A percentile compares a stretch with the other conserved stretches of the same genome.
These are phyloP conservation scores for Lipomyces yamadae DNA, from an alignment of 805 yeast species.

Conservation along the genomic window DNA sequence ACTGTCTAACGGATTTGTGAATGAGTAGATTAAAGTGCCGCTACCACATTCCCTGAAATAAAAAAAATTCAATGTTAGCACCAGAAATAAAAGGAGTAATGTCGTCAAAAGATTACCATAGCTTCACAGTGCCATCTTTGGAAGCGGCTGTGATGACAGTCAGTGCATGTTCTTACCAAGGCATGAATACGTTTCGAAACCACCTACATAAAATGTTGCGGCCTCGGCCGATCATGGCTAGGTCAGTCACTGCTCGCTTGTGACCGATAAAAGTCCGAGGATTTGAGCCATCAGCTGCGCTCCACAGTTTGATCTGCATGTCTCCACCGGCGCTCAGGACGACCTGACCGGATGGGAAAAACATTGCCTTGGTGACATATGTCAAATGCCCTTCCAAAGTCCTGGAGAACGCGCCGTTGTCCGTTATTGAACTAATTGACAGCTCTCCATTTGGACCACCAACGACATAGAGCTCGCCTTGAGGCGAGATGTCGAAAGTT, in stretches of 20 bases:
- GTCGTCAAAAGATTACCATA: conserved; percentile 60
- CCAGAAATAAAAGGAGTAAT: background rate
- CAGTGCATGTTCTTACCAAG: background rate
- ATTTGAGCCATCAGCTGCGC: conserved; percentile 52
- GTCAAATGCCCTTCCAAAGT: conserved; percentile 55
- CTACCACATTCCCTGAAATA: conserved; percentile 51
- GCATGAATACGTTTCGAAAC: conserved; percentile 40
- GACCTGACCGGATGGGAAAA: conserved; percentile 72
- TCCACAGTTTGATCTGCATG: conserved; percentile 66
- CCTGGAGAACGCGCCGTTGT: conserved; percentile 24
- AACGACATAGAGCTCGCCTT: conserved; percentile 41
- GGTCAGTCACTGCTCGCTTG: conserved; percentile 53
- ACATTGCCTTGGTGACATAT: conserved; percentile 51
- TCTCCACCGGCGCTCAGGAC: conserved; percentile 64
- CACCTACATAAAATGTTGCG: conserved; percentile 65
- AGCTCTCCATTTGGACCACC: conserved; percentile 44
- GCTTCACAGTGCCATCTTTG: conserved; percentile 54
- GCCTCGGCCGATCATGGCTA: conserved; percentile 64
- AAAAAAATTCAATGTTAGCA: too few species aligned
- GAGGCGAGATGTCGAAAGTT: conserved; percentile 46
- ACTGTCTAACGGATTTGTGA: conserved; percentile 38
- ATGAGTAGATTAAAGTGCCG: conserved; percentile 53
- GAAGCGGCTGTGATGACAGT: conserved; percentile 34
- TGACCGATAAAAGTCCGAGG: conserved; percentile 61
- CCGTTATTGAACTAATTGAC: background rate